Conservation (phyloP, 345 rosid species). For the Crucihimalaya himalaica region DNA sequence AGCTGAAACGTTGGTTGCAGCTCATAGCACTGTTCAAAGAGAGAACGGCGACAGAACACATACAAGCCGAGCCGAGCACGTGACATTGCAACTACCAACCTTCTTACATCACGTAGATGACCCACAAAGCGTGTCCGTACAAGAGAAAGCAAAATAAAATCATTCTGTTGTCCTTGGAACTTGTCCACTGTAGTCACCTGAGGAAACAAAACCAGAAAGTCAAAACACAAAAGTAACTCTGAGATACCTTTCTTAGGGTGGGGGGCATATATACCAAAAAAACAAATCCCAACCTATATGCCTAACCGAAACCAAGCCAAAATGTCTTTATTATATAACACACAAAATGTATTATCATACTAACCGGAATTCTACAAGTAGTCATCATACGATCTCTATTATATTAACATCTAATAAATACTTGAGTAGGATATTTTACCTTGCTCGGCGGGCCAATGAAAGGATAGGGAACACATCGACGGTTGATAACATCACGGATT, state of each 20-base stretch:
- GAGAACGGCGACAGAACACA: conserved; percentile 85
- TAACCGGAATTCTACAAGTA: background rate
- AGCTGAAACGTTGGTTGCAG: conserved; percentile 89
- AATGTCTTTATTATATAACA: background rate
- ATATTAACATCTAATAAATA: background rate
- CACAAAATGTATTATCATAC: background rate
- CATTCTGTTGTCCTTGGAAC: conserved; percentile 99
- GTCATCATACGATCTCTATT: background rate
- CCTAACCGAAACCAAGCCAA: background rate
- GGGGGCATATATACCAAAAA: background rate
- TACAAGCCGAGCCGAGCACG: conserved; percentile 94
- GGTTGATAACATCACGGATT: conserved; percentile 95
- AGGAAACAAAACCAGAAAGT: conserved; percentile 12
- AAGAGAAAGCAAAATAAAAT: conserved; percentile 88
- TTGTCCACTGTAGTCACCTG: conserved; percentile 98
- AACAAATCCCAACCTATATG: background rate
- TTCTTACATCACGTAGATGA: conserved; percentile 95
- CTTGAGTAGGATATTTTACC: conserved; percentile 47
- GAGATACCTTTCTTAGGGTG: background rate
- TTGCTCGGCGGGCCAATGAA: conserved; percentile 97
- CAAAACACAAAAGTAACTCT: conserved; percentile 6
- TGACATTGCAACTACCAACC: conserved; percentile 98
- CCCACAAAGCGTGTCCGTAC: conserved; percentile 97
- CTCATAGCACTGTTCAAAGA: conserved; percentile 96
- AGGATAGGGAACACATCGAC: conserved; percentile 79